Base-by-base conservation (phyloP, 2,329 filamentous ascomycete species). In the Fusarium miscanthi region DNA sequence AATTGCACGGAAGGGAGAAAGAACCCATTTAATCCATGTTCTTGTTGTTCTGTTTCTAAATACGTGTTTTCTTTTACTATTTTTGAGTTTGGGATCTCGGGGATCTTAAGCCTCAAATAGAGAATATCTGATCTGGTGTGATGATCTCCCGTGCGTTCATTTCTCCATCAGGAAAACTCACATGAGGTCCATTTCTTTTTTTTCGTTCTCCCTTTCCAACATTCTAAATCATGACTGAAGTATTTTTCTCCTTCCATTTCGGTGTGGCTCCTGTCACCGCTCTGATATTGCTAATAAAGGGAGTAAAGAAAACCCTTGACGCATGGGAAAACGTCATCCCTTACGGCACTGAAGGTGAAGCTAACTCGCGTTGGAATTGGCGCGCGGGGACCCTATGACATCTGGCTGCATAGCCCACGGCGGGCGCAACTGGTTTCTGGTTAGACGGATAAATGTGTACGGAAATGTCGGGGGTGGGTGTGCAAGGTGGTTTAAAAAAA, bases 91-190 rank as follows among this genome's bases (percentile, higher is more conserved):
- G 9, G 17, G 31, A 60, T 63, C 53, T 43, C 46, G 46, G 43
- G 38, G 69, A 58, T 58, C 45, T 64, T 69, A 66, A 69, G 62
- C 48, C 70, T 76, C 63, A 48, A 54, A 63, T 66, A 59, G 66
- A 63, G 59, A 59, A 57, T 21, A 59, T 54, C 41, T 64, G 21
- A 49, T 68, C 43, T 23, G 66, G 38, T 30, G 33, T 66, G 74
- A 63, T 75, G 74, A 76, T 76, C 74, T 72, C 74, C 74, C 74
- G 67, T 51, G 40, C 48, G 40, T 41, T 63, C 27, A 30, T 31
- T 57, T 65, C 72, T 72, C 72, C 72, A 76, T 72, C 45, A 37
- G 13, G 38, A 27, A 16, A 41, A 56, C 59, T 56, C 43, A 45
- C 71, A 73, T 49, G 38, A 46, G 27, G 16, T 45, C 31, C 48